These are phyloP conservation scores for Yamadazyma scolyti DNA, from an alignment of 805 yeast genomes.

Conservation along the genomic window DNA sequence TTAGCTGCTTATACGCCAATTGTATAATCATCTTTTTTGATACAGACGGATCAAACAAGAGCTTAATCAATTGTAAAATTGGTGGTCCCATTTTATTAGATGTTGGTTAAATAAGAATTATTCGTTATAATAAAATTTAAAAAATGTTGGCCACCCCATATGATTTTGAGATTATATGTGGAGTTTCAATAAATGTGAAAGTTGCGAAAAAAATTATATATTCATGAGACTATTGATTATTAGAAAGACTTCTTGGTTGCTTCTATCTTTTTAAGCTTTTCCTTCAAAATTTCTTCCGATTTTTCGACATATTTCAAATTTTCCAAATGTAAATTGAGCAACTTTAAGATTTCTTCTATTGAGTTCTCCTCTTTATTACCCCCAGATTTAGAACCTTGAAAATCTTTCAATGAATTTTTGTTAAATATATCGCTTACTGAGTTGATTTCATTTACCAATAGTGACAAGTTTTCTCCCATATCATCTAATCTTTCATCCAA, in stretches of 20 bases:
- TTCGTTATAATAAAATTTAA: too few relatives aligned
- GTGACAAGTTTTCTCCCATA: conserved; percentile 70
- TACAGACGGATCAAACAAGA: conserved; percentile 37
- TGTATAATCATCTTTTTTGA: conserved; percentile 36
- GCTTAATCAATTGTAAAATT: conserved; percentile 22
- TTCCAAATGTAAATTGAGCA: conserved; percentile 85
- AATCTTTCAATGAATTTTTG: conserved; percentile 45
- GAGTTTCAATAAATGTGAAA: conserved; percentile 3
- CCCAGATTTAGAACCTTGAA: conserved; percentile 17
- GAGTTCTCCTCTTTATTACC: conserved; percentile 34
- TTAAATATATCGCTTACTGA: conserved; percentile 78
- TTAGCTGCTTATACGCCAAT: conserved; percentile 31
- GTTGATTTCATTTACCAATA: conserved; percentile 78
- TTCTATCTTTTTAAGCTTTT: conserved; percentile 49
- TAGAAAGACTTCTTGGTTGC: conserved; percentile 10
- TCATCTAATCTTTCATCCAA: conserved; percentile 77
- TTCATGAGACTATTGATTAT: conserved; percentile 1
- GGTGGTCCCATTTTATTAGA: conserved; percentile 21
- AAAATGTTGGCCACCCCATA: conserved; percentile 4
- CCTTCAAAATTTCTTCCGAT: conserved; percentile 64
- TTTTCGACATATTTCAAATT: conserved; percentile 84
- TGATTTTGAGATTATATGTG: conserved; percentile 7
- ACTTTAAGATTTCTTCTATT: conserved; percentile 67
- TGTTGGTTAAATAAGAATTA: too few relatives aligned
- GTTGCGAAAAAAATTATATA: neutral